Evolutionary conservation across 441 rosid species (phyloP).

Genomic region (Lepidium campestre): DNA sequence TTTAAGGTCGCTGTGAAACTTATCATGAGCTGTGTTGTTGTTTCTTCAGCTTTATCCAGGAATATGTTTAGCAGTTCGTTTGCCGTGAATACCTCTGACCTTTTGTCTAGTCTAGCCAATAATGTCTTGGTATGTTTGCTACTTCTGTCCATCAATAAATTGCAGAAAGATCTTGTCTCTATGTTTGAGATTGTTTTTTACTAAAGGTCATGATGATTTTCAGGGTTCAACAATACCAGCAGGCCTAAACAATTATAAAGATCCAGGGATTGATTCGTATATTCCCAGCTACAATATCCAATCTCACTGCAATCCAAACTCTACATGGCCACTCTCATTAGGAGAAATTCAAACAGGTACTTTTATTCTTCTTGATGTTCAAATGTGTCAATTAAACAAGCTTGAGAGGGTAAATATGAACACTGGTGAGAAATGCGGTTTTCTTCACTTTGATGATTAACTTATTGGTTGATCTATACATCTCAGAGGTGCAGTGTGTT

Average conservation of each 20-base stretch:
- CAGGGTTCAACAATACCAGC: slow-evolving; percentile 61
- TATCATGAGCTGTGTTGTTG: neutral
- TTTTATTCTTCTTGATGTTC: neutral
- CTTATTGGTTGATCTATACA: slow-evolving; percentile 1
- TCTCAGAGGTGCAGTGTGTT: slow-evolving; percentile 52
- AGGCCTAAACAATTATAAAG: slow-evolving; percentile 30
- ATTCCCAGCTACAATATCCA: slow-evolving; percentile 57
- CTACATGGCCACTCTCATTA: slow-evolving; percentile 34
- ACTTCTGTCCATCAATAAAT: neutral
- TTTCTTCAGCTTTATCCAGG: slow-evolving; percentile 41
- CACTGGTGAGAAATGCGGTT: neutral
- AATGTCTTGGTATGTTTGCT: slow-evolving; percentile 44
- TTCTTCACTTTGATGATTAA: neutral
- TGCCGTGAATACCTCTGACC: slow-evolving; percentile 34
- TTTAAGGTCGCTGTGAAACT: neutral
- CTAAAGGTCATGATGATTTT: slow-evolving; percentile 15
- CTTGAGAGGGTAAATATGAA: too few relatives aligned
- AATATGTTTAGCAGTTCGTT: slow-evolving; percentile 44
- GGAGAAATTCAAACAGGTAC: slow-evolving; percentile 36
- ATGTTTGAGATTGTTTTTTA: neutral
- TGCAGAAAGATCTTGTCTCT: slow-evolving; percentile 5
- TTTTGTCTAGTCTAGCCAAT: slow-evolving; percentile 36
- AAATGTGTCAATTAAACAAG: neutral
- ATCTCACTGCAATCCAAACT: slow-evolving; percentile 44
- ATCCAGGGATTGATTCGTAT: slow-evolving; percentile 42